Evolutionary conservation across 805 yeast species (phyloP).

Genomic region (Hagleromyces aurorensis): DNA sequence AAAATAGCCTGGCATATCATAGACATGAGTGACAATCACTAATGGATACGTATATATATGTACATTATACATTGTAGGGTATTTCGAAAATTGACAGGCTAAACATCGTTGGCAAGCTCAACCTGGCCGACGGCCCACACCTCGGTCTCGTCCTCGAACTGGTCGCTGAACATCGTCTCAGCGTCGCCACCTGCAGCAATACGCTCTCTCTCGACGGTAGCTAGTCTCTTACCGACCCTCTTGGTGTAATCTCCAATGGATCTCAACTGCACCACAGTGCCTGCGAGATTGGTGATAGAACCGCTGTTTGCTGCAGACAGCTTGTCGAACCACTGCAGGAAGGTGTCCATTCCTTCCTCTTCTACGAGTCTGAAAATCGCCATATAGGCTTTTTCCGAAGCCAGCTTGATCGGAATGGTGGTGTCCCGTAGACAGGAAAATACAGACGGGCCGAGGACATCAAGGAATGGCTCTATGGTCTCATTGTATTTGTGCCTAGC

Average conservation of each 20-base stretch:
- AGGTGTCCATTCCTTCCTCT: constrained; percentile 45
- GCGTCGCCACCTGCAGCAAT: constrained; percentile 85
- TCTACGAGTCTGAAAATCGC: constrained; percentile 66
- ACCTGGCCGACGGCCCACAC: constrained; percentile 83
- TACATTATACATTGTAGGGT: too few relatives aligned
- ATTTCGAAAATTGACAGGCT: constrained; percentile 3
- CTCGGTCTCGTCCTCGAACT: constrained; percentile 78
- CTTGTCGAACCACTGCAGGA: constrained; percentile 56
- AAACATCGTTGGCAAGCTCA: constrained; percentile 33
- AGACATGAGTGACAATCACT: constrained; percentile 11
- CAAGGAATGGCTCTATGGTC: constrained; percentile 45
- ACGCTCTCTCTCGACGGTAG: constrained; percentile 80
- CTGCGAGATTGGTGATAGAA: constrained; percentile 34
- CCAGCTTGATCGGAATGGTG: constrained; percentile 85
- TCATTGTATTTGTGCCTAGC: constrained; percentile 51
- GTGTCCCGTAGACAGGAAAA: constrained; percentile 80
- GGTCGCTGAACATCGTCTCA: constrained; percentile 76
- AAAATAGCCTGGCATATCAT: constrained; percentile 19
- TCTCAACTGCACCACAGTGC: constrained; percentile 53
- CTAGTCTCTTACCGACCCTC: constrained; percentile 84
- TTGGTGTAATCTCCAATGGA: constrained; percentile 82
- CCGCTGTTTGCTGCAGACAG: constrained; percentile 28
- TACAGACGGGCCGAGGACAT: constrained; percentile 58
- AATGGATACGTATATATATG: neutral
- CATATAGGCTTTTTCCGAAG: constrained; percentile 86